phyloP scores from a whole-genome alignment of 192 early-diverging fungal species.

The Haplosporangium gracile region DNA sequence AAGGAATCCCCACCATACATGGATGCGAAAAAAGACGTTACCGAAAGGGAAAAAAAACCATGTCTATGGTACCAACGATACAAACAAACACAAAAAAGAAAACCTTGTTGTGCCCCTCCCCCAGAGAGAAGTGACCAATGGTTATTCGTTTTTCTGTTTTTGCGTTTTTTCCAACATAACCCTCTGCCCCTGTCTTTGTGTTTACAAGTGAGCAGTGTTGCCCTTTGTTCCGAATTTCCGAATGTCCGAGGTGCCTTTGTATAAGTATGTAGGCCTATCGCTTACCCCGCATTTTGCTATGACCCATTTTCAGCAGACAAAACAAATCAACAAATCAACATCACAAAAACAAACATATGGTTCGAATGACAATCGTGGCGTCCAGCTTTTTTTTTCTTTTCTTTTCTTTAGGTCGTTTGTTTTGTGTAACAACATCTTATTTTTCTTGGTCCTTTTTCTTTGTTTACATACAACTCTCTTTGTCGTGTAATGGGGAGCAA shows the following conservation, averaged over 20 bases:
- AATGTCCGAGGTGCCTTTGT: neutral
- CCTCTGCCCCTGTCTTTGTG: too few species aligned
- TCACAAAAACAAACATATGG: neutral
- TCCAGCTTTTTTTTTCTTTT: too few species aligned
- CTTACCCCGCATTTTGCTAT: neutral
- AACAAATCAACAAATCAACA: neutral
- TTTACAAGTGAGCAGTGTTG: neutral
- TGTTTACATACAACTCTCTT: too few species aligned
- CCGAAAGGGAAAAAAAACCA: neutral
- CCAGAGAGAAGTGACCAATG: neutral
- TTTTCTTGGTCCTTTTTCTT: too few species aligned
- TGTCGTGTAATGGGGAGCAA: too few species aligned
- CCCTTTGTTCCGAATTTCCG: neutral
- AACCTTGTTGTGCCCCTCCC: neutral
- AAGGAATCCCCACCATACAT: neutral
- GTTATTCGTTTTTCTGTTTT: neutral
- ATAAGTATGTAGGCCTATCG: neutral
- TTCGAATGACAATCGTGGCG: too few species aligned
- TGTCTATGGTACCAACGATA: neutral
- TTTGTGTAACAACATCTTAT: too few species aligned
- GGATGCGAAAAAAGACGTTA: neutral
- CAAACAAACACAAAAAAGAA: neutral
- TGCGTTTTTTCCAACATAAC: too few species aligned
- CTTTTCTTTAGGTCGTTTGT: too few species aligned
- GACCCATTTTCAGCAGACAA: slow-evolving; percentile 4